phyloP scores from a whole-genome alignment of 2,329 filamentous ascomycete genomes.

The Talaromyces piceae region DNA sequence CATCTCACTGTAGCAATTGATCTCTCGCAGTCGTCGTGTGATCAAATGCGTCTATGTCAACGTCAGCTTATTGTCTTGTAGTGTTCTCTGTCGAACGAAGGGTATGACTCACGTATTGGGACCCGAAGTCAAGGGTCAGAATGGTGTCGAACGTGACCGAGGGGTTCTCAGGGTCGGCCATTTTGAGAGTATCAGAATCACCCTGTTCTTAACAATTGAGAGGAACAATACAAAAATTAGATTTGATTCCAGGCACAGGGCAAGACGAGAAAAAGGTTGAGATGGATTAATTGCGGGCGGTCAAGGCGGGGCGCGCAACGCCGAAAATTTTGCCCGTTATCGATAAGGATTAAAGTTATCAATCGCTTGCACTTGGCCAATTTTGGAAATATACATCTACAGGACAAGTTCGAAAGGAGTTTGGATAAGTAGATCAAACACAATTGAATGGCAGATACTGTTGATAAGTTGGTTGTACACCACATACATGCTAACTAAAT shows the following conservation, averaged over 20 bases:
- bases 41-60: constrained; percentile 70
- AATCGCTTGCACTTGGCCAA: background rate
- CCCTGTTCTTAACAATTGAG: background rate
- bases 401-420: background rate
- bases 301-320: background rate
- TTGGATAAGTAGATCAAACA: too few species aligned
- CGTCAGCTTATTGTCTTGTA: background rate
- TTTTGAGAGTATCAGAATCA: background rate
- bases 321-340: background rate
- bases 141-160: background rate
- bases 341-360: background rate
- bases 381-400: background rate
- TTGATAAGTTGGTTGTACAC: background rate
- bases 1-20: constrained; percentile 83
- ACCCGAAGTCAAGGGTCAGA: constrained; percentile 12
- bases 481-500: background rate
- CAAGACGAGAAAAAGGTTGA: background rate
- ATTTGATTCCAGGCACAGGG: background rate
- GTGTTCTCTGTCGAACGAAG: background rate
- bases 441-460: too few species aligned
- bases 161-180: background rate
- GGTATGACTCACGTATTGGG: background rate
- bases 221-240: background rate
- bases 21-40: constrained; percentile 63
- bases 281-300: background rate